These are phyloP conservation scores for Sphaerulina vaccinii DNA, from an alignment of 2,329 filamentous ascomycete genomes.

Conservation along the genomic window DNA sequence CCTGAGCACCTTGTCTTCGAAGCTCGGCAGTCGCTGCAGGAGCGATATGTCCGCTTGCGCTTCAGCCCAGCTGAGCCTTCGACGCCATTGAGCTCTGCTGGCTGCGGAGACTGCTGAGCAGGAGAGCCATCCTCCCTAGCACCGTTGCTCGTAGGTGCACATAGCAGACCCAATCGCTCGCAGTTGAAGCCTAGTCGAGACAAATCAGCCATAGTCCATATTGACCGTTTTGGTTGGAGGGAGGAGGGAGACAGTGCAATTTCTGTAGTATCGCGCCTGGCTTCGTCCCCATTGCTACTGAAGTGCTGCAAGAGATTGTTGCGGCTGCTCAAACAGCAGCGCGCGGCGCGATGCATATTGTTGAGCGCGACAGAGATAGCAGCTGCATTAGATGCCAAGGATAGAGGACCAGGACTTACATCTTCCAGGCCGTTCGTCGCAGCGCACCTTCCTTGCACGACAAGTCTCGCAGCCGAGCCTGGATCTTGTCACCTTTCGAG, in stretches of 20 bases:
- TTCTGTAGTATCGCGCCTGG: background rate
- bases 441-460: conserved; percentile 27
- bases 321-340: background rate
- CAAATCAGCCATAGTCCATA: no score
- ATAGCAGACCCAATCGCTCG: conserved; percentile 25
- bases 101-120: background rate
- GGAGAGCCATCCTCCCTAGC: background rate
- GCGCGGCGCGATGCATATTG: background rate
- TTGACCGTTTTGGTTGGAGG: no score
- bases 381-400: background rate
- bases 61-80: conserved; percentile 19
- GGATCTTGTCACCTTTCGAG: conserved; percentile 17
- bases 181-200: conserved; percentile 21
- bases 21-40: conserved; percentile 24
- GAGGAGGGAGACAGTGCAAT: no score
- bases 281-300: no score
- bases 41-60: conserved; percentile 27
- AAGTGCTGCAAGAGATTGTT: no score
- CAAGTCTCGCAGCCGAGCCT: conserved; percentile 27
- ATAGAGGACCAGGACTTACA: conserved; percentile 6
- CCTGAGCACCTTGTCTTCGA: conserved; percentile 29
- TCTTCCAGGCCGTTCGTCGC: conserved; percentile 23
- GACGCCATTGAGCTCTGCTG: conserved; percentile 6
- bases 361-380: background rate
- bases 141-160: conserved; percentile 18